Evolutionary conservation across 371 early-diverging fungal species (phyloP), one percentile per base, ranked within the genome.

Genomic region (Mucor plumbeus): DNA sequence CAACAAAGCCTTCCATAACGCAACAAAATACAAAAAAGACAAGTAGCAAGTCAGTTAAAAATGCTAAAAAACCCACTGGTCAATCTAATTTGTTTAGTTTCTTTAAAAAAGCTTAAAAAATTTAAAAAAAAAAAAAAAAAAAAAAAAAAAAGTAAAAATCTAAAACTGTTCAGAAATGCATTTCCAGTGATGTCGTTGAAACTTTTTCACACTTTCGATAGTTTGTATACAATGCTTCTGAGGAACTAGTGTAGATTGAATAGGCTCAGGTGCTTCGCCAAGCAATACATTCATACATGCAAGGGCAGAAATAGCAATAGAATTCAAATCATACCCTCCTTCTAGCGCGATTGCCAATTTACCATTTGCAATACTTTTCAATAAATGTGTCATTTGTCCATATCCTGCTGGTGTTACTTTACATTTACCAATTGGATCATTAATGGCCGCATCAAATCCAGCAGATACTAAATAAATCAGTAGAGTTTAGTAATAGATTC

Each of bases 371-470:
- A 96, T 73, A 0, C 73, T 59, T 58, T 85, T 89, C 15, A 97
- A 76, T 86, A 91, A 78, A 35, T 90, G 83, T 5, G 95, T 94
- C 95, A 97, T 93, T 44, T 91, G 88, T 5, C 91, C 93, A 74
- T 90, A 97, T 7, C 93, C 92, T 5, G 77, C 85, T 0, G 97
- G 97, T 3, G 94, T 88, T 4, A 97, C 91, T 15, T 86, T 64
- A 68, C 94, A 95, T 65, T 86, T 86, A 14, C 98, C 98, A 36
- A 96, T 86, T 21, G 89, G 91, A 71, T 97, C 98, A 38, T 92
- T 87, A 65, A 64, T 26, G 1, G 95, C 96, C 3, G 95, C 95
- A 76, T 97, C 98, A 68, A 97, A 97, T 3, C 98, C 98, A 38
- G 94, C 90, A 5, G 94, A 91, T 9, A 95, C 93, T 85, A 34